Percentiles rank a stretch among this genome's conserved stretches.
Evolutionary conservation across 352 stramenopile genomes (phyloP).

Genomic region (Globisporangium perplexum): DNA sequence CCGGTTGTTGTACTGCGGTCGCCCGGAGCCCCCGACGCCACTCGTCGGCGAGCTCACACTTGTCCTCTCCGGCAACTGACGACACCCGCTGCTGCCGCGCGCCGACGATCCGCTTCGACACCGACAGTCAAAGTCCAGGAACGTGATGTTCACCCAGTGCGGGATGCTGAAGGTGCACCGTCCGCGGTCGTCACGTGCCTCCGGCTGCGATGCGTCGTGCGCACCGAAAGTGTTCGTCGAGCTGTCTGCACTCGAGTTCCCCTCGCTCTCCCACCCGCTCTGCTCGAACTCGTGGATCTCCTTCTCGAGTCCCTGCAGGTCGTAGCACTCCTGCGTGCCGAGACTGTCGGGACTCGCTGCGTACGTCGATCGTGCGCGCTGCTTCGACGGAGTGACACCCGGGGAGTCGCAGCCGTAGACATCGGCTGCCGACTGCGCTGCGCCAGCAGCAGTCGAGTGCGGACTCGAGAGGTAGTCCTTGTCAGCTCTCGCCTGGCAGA

Average conservation of each 20-base stretch:
- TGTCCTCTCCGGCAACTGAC: not conserved
- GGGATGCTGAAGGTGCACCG: conserved; percentile 48
- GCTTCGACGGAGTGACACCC: no score
- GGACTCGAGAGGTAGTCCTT: no score
- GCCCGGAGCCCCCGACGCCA: not conserved
- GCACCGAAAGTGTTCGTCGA: not conserved
- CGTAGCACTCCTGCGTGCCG: not conserved
- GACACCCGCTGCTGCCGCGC: not conserved
- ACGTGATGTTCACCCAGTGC: conserved; percentile 93
- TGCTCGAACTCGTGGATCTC: conserved; percentile 4
- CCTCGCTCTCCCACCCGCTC: not conserved
- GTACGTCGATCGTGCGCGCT: not conserved
- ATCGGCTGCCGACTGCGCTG: no score
- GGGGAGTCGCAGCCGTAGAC: no score
- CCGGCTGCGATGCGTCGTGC: not conserved
- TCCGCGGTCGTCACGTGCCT: not conserved
- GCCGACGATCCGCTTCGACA: conserved; percentile 15
- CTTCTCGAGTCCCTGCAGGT: not conserved
- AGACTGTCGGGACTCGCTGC: not conserved
- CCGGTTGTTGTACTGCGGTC: conserved; percentile 13
- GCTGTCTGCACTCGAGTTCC: not conserved
- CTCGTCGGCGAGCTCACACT: not conserved
- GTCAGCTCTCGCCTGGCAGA: conserved; percentile 44
- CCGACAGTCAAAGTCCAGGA: conserved; percentile 74
- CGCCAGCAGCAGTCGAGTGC: no score